Evolutionary conservation across 1,284 basidiomycete species (phyloP), one percentile per base, ranked within the genome.

Genomic region (Tylopilus sp.): DNA sequence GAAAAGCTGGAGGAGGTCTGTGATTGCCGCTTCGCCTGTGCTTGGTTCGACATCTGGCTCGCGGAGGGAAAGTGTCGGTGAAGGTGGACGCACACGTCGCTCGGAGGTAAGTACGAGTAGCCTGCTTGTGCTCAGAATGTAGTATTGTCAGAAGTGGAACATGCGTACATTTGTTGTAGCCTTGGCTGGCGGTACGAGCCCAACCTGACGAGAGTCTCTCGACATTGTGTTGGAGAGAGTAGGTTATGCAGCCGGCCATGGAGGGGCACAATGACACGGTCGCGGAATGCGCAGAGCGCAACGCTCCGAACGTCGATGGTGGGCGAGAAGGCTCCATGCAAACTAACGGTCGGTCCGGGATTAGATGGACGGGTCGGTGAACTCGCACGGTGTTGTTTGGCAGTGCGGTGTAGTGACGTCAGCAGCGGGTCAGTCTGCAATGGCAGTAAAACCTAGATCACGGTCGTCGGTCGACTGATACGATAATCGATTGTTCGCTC

Each of bases 231-330:
- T 49, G 75, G 67, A 22, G 77, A 76, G 28, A 90, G 74, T 13
- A 83, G 77, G 2, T 75, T 67, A 48, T 83, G 76, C 11, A 92
- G 72, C 4, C 80, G 74, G 43, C 77, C 64, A 50, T 76, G 81
- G n/a, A 86, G 72, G 0, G 88, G 86, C 14, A 87, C 74, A 37
- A 92, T 81, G 51, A 91, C 82, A 51, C 79, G 80, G 71, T 95
- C 92, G 13, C 93, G 82, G 68, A 95, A 95, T 5, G 86, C 83
- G 35, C 84, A 80, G 13, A 95, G 76, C 1, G 90, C 86, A 24
- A 94, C 78, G 17, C 83, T 83, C 33, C 92, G 85, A 24, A 94
- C 86, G 60, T 95, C 90, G 57, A 95, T 90, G 22, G 75, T 75
- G 0, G 72, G 63, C 5, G 72, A 74, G 32, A 67, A 62, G 22